A percentile compares a stretch with the other conserved stretches of the same genome.
Evolutionary conservation across 805 yeast species (phyloP).

Genomic region (Ogataea allantospora): DNA sequence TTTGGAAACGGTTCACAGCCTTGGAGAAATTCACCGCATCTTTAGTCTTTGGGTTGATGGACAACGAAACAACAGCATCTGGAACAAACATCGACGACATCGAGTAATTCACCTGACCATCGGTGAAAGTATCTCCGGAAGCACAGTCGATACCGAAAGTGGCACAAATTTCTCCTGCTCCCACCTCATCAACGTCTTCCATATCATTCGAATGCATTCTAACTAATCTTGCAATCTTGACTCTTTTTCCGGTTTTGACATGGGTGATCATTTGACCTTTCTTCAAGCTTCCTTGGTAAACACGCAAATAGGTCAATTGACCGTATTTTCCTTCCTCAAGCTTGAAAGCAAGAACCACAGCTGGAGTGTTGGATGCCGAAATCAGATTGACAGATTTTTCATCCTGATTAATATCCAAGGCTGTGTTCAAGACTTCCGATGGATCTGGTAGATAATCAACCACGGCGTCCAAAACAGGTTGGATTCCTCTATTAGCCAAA

Average conservation of each 20-base stretch:
- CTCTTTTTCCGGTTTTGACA: conserved; percentile 88
- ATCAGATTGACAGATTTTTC: conserved; percentile 71
- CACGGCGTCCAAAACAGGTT: conserved; percentile 92
- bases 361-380: conserved; percentile 74
- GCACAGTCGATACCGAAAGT: conserved; percentile 99
- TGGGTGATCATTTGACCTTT: conserved; percentile 89
- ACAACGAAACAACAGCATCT: conserved; percentile 94
- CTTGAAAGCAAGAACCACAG: conserved; percentile 97
- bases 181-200: conserved; percentile 96
- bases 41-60: conserved; percentile 83
- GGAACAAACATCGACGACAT: conserved; percentile 99
- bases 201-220: conserved; percentile 99
- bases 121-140: conserved; percentile 96
- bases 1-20: conserved; percentile 96
- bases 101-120: conserved; percentile 73
- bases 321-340: conserved; percentile 98
- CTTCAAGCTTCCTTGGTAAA: conserved; percentile 91
- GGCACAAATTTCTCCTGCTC: conserved; percentile 99
- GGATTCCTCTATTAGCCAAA: conserved; percentile 92
- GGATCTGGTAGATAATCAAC: conserved; percentile 96
- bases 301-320: conserved; percentile 94
- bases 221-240: conserved; percentile 88
- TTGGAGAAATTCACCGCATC: conserved; percentile 90
- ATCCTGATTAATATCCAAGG: conserved; percentile 65
- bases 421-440: conserved; percentile 86